Evolutionary conservation across 257 asterid species (phyloP).

Genomic region (Salvia hispanica): DNA sequence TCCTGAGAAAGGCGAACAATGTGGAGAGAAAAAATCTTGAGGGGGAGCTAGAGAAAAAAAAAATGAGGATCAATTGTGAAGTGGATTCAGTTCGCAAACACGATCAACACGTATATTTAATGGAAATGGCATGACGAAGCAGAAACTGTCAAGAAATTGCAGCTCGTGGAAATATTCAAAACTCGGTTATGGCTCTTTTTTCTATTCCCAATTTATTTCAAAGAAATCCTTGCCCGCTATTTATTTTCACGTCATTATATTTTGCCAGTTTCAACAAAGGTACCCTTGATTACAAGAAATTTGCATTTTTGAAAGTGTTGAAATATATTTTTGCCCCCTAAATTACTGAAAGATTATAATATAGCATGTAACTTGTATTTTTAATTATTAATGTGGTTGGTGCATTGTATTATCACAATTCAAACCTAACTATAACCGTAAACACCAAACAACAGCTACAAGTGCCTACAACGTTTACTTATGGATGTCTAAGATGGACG

Average conservation of each 20-base stretch:
- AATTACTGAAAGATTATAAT: too few species aligned
- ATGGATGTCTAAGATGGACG: too few species aligned
- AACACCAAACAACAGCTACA: too few species aligned
- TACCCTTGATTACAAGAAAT: neutral
- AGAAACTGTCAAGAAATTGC: constrained; percentile 41
- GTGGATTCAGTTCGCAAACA: constrained; percentile 24
- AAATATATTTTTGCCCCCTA: too few species aligned
- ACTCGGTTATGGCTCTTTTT: constrained; percentile 30
- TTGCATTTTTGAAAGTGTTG: neutral
- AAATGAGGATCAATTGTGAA: neutral
- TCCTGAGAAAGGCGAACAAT: constrained; percentile 8
- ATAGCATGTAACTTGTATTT: too few species aligned
- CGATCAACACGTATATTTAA: constrained; percentile 13
- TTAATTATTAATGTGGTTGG: too few species aligned
- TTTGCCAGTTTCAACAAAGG: neutral
- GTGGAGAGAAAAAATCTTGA: constrained; percentile 12
- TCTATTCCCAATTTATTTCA: neutral
- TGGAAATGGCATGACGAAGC: constrained; percentile 31
- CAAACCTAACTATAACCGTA: neutral
- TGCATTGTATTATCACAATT: neutral
- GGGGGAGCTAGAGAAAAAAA: constrained; percentile 22
- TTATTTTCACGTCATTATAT: neutral
- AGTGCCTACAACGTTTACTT: too few species aligned
- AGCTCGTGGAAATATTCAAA: constrained; percentile 36
- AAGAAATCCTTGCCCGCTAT: neutral